phyloP scores from a whole-genome alignment of 768 basidiomycete species.

The Glaciozyma martinii region DNA sequence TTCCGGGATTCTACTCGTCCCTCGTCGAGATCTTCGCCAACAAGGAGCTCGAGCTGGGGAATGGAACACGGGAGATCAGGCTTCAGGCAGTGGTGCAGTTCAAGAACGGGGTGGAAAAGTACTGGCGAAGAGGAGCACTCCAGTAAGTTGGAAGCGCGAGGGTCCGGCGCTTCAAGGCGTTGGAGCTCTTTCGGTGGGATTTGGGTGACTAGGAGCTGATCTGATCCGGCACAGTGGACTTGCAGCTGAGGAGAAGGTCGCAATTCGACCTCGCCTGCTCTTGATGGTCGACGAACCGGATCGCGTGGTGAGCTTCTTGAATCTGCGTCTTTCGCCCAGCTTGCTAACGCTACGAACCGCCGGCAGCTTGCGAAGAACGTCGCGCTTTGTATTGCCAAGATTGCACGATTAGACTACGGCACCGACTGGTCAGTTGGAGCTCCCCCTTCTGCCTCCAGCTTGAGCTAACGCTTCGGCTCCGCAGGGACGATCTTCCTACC shows the following conservation, averaged over 20 bases:
- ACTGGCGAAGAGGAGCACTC: slow-evolving; percentile 58
- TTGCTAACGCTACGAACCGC: background rate
- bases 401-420: slow-evolving; percentile 71
- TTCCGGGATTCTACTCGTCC: slow-evolving; percentile 25
- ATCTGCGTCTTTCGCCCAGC: background rate
- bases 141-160: slow-evolving; percentile 10
- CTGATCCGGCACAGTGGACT: slow-evolving; percentile 48
- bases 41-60: background rate
- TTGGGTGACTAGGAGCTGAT: background rate
- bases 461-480: background rate
- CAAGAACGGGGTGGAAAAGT: slow-evolving; percentile 64
- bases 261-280: slow-evolving; percentile 59
- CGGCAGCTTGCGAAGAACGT: slow-evolving; percentile 69
- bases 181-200: background rate
- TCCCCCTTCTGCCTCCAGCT: background rate
- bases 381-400: slow-evolving; percentile 61
- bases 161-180: background rate
- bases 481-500: slow-evolving; percentile 55
- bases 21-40: slow-evolving; percentile 23
- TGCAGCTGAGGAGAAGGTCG: slow-evolving; percentile 55
- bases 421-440: slow-evolving; percentile 51
- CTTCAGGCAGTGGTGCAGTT: slow-evolving; percentile 80
- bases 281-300: slow-evolving; percentile 67
- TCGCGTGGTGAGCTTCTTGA: slow-evolving; percentile 52
- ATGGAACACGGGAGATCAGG: slow-evolving; percentile 47